phyloP scores from a whole-genome alignment of 148 eudicot species.

The Persicaria maculosa region DNA sequence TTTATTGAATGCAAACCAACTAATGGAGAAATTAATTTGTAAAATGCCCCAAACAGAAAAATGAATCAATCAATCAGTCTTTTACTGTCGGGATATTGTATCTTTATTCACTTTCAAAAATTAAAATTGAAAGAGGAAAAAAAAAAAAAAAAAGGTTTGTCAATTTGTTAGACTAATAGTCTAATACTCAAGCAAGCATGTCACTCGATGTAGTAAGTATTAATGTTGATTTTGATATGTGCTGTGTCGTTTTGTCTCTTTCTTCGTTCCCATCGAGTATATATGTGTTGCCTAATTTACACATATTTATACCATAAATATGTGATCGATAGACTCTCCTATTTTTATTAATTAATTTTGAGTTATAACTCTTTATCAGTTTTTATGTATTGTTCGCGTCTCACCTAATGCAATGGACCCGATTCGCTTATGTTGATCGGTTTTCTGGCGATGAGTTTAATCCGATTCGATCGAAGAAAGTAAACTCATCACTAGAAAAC shows the following conservation, averaged over 20 bases:
- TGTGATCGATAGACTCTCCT: too few species aligned
- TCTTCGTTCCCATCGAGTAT: neutral
- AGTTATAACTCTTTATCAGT: too few species aligned
- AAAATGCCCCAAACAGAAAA: conserved; percentile 9
- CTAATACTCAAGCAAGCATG: too few species aligned
- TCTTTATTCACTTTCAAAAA: neutral
- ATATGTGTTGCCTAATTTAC: too few species aligned
- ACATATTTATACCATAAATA: too few species aligned
- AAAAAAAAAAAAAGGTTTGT: neutral
- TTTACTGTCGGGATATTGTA: conserved; percentile 10
- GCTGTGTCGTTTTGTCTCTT: conserved; percentile 3
- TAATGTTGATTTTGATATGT: conserved; percentile 7
- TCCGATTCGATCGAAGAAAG: too few species aligned
- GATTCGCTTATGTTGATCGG: too few species aligned
- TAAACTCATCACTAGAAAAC: too few species aligned
- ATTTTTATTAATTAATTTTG: too few species aligned
- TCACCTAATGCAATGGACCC: too few species aligned
- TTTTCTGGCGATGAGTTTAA: too few species aligned
- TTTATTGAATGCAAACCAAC: neutral
- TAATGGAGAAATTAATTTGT: neutral
- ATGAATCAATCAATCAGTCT: conserved; percentile 14
- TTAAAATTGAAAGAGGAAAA: neutral
- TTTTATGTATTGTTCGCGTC: too few species aligned
- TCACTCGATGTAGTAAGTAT: neutral
- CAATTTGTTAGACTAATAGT: neutral